These are phyloP conservation scores for Jacaranda mimosifolia DNA, from an alignment of 257 asterid species.

Conservation along the genomic window DNA sequence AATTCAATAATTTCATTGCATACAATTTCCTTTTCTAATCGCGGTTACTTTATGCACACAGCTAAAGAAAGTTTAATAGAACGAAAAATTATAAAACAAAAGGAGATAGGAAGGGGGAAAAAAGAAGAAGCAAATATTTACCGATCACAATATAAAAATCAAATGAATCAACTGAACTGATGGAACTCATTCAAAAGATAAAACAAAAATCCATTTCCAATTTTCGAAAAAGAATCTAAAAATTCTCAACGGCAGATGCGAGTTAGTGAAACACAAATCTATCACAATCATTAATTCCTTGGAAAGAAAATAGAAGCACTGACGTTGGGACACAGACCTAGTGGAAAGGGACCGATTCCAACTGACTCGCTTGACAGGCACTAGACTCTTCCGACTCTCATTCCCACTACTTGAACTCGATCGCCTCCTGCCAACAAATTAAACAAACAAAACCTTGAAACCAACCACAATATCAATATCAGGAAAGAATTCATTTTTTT, in stretches of 20 bases:
- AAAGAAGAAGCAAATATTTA: not conserved
- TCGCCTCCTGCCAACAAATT: constrained; percentile 56
- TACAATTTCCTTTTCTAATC: constrained; percentile 9
- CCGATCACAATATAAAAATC: constrained; percentile 20
- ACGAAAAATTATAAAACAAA: not conserved
- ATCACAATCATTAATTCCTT: constrained; percentile 12
- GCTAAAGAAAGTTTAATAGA: not conserved
- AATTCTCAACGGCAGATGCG: not conserved
- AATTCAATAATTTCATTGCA: not conserved
- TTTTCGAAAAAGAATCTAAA: not conserved
- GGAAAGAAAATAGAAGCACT: not conserved
- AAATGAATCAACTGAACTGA: constrained; percentile 5
- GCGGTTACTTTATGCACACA: not conserved
- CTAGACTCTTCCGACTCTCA: constrained; percentile 57
- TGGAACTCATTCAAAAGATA: constrained; percentile 25
- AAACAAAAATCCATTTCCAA: not conserved
- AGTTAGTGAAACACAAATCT: not conserved
- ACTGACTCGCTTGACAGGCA: constrained; percentile 66
- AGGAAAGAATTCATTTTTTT: not conserved
- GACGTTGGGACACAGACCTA: constrained; percentile 62
- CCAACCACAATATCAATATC: constrained; percentile 2
- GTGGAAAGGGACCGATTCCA: constrained; percentile 92
- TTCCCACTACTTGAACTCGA: constrained; percentile 57
- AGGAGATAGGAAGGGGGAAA: not conserved
- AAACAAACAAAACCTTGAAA: not conserved